Percentiles rank a stretch among this genome's conserved stretches.
Evolutionary conservation across 192 early-diverging fungal genomes (phyloP).

Genomic region (Rhizophlyctis rosea): DNA sequence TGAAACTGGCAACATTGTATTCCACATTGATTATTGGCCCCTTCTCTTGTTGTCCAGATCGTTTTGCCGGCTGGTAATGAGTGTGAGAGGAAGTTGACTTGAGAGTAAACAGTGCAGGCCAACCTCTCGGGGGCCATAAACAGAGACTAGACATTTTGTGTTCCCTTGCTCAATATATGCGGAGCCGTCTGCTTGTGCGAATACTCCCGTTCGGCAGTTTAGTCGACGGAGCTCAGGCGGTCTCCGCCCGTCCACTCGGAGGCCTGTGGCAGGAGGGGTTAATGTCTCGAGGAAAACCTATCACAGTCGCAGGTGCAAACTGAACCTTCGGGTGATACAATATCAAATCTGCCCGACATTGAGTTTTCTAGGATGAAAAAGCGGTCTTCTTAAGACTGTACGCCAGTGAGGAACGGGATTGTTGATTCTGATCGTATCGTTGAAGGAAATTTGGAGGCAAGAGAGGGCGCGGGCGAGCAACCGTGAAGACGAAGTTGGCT

Average conservation of each 20-base stretch:
- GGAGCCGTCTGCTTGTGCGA: slow-evolving; percentile 87
- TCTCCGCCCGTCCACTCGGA: slow-evolving; percentile 91
- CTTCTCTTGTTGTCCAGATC: slow-evolving; percentile 59
- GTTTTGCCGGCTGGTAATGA: slow-evolving; percentile 49
- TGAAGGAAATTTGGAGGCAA: no score
- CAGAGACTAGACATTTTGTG: slow-evolving; percentile 85
- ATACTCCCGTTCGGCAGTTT: slow-evolving; percentile 69
- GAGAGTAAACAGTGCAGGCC: neutral
- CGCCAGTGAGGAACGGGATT: no score
- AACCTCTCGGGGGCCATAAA: slow-evolving; percentile 91
- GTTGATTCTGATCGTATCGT: no score
- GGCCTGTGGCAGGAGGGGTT: slow-evolving; percentile 48
- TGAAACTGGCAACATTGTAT: slow-evolving; percentile 89
- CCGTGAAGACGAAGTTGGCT: no score
- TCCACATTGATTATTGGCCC: slow-evolving; percentile 82
- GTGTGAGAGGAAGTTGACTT: no score
- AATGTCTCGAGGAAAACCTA: neutral
- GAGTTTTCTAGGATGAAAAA: no score
- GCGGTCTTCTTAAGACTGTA: no score
- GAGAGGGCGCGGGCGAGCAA: no score
- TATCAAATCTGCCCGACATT: no score
- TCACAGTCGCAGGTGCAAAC: neutral
- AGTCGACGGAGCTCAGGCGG: slow-evolving; percentile 85
- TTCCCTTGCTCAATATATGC: slow-evolving; percentile 95
- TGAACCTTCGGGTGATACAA: slow-evolving; percentile 26